These are phyloP conservation scores for Eutrema salsugineum DNA, from an alignment of 441 rosid genomes.

Conservation along the genomic window DNA sequence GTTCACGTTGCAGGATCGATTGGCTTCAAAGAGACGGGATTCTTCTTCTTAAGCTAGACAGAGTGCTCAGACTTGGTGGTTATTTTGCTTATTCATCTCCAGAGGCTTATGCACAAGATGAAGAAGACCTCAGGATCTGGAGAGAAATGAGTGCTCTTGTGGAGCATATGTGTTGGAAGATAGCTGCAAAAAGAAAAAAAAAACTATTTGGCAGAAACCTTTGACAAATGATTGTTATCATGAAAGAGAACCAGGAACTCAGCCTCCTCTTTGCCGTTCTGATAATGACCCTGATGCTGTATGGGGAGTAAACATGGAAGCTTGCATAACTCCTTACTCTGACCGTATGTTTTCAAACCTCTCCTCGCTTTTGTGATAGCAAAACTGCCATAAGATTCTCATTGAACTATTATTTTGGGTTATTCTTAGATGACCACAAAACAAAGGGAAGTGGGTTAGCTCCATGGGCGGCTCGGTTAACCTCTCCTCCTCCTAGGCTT, in stretches of 20 bases:
- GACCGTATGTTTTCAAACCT: slow-evolving; percentile 52
- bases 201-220: slow-evolving; percentile 88
- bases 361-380: neutral
- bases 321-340: slow-evolving; percentile 74
- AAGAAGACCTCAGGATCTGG: slow-evolving; percentile 88
- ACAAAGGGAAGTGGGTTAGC: slow-evolving; percentile 79
- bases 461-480: slow-evolving; percentile 89
- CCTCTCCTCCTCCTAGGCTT: slow-evolving; percentile 72
- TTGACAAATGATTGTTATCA: slow-evolving; percentile 76
- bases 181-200: slow-evolving; percentile 77
- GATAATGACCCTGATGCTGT: slow-evolving; percentile 79
- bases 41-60: slow-evolving; percentile 91
- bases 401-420: slow-evolving; percentile 12
- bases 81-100: slow-evolving; percentile 95
- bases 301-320: slow-evolving; percentile 78
- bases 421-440: slow-evolving; percentile 57
- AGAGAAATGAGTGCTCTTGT: slow-evolving; percentile 84
- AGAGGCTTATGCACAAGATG: slow-evolving; percentile 95
- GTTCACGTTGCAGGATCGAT: slow-evolving; percentile 94
- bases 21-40: slow-evolving; percentile 95
- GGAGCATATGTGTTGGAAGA: slow-evolving; percentile 88
- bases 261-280: slow-evolving; percentile 78
- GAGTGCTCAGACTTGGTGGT: slow-evolving; percentile 88
- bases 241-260: slow-evolving; percentile 69
- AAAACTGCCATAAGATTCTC: neutral